These are phyloP conservation scores for Trichoderma brevicompactum DNA, from an alignment of 2,329 filamentous ascomycete genomes.

Conservation along the genomic window DNA sequence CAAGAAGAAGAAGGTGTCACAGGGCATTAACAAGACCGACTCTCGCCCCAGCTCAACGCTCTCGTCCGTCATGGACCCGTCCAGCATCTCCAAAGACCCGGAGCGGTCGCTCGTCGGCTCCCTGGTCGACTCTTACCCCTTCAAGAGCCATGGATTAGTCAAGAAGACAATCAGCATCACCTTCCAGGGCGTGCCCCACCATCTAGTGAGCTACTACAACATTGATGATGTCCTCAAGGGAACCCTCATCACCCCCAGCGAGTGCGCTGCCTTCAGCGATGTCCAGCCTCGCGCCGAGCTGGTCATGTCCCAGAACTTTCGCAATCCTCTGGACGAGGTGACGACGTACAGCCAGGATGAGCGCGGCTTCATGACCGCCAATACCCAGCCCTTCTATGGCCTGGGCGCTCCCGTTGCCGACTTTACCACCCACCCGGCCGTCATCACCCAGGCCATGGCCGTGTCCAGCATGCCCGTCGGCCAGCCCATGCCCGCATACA, in stretches of 20 bases:
- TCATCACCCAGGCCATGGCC: background rate
- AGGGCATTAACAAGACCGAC: conserved; percentile 46
- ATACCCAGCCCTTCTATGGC: background rate
- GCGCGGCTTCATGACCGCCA: background rate
- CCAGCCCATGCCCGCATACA: background rate
- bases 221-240: conserved; percentile 74
- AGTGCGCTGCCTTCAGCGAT: conserved; percentile 45
- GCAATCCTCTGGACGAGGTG: conserved; percentile 65
- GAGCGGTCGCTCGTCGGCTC: conserved; percentile 70
- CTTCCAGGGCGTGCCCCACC: conserved; percentile 75
- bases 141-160: conserved; percentile 79
- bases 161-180: conserved; percentile 92
- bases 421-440: background rate
- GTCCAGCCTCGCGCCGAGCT: conserved; percentile 62
- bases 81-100: conserved; percentile 36
- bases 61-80: conserved; percentile 29
- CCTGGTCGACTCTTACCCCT: conserved; percentile 85
- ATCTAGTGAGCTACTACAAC: conserved; percentile 87
- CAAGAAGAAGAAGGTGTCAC: conserved; percentile 60
- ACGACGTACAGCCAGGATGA: background rate
- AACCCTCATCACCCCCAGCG: conserved; percentile 61
- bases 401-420: background rate
- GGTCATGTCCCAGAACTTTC: conserved; percentile 67
- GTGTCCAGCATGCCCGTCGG: background rate
- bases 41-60: conserved; percentile 35